Conservation (phyloP, 2,329 filamentous ascomycete species). For the Ophiocordyceps camponoti-floridani region DNA sequence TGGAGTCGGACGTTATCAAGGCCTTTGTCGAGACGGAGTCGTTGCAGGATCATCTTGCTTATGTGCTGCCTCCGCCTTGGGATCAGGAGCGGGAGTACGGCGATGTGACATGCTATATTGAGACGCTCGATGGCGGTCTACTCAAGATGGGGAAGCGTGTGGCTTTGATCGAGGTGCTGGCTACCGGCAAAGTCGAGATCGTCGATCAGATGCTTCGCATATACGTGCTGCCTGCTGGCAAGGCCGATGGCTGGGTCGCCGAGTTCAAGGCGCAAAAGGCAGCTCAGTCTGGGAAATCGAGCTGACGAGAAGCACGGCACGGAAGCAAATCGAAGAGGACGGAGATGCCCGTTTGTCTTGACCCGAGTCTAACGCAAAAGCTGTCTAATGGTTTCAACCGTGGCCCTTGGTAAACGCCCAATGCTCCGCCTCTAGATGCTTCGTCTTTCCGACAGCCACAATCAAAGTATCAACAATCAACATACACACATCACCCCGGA, state of each 20-base stretch:
- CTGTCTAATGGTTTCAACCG: background rate
- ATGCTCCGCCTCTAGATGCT: background rate
- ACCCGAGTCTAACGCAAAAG: background rate
- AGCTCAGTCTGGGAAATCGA: constrained; percentile 9
- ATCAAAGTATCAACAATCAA: background rate
- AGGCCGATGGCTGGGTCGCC: constrained; percentile 58
- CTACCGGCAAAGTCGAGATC: constrained; percentile 64
- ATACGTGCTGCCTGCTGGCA: constrained; percentile 58
- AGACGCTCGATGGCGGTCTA: constrained; percentile 61
- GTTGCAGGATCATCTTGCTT: constrained; percentile 60
- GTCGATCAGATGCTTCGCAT: constrained; percentile 73
- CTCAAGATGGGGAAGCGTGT: constrained; percentile 84
- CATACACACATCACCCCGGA: background rate
- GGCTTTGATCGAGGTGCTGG: constrained; percentile 54
- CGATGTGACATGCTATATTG: constrained; percentile 73
- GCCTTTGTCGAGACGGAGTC: constrained; percentile 61
- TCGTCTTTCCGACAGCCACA: background rate
- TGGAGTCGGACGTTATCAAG: constrained; percentile 84
- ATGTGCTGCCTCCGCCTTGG: constrained; percentile 83
- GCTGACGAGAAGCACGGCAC: too few species aligned
- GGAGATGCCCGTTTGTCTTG: too few species aligned
- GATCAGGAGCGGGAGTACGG: constrained; percentile 31
- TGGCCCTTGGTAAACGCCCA: background rate
- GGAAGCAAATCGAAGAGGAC: too few species aligned
- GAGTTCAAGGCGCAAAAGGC: constrained; percentile 67